Evolutionary conservation across 805 yeast species (phyloP).

Genomic region (Metschnikowia henanensis): DNA sequence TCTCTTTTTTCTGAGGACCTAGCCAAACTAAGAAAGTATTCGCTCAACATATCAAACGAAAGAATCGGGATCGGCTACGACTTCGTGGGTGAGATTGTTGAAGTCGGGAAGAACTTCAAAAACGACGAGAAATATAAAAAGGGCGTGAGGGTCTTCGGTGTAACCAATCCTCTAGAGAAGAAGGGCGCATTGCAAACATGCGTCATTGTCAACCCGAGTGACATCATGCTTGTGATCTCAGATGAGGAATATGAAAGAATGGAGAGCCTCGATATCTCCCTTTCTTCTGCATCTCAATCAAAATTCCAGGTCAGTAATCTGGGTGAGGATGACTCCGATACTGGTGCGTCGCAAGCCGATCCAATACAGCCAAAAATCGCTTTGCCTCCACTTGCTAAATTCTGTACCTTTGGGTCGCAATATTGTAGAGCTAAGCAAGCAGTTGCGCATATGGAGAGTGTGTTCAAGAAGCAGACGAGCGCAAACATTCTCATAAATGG

Average conservation of each 20-base stretch:
- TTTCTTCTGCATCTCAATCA: conserved; percentile 16
- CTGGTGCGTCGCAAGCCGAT: not conserved
- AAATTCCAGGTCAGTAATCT: conserved; percentile 14
- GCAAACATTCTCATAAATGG: conserved; percentile 42
- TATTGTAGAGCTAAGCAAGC: conserved; percentile 41
- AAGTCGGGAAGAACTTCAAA: conserved; percentile 50
- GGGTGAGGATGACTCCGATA: not conserved
- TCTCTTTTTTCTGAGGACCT: conserved; percentile 68
- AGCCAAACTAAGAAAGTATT: conserved; percentile 56
- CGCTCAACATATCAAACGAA: conserved; percentile 50
- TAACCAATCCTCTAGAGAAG: conserved; percentile 49
- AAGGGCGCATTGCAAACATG: conserved; percentile 61
- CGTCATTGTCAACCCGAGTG: conserved; percentile 51
- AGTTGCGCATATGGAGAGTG: conserved; percentile 25
- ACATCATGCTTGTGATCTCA: conserved; percentile 26
- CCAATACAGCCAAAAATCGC: not conserved
- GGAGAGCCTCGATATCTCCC: conserved; percentile 23
- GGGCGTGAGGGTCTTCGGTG: conserved; percentile 70
- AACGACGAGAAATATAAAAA: conserved; percentile 32
- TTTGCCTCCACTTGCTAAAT: conserved; percentile 33
- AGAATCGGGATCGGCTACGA: conserved; percentile 70
- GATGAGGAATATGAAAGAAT: conserved; percentile 24
- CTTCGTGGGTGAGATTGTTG: conserved; percentile 58
- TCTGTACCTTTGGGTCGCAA: conserved; percentile 31
- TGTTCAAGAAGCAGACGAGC: conserved; percentile 13